Evolutionary conservation across 164 flowering plant species (phyloP), one percentile per base, ranked within the genome.

Genomic region (Nymphaea colorata): DNA sequence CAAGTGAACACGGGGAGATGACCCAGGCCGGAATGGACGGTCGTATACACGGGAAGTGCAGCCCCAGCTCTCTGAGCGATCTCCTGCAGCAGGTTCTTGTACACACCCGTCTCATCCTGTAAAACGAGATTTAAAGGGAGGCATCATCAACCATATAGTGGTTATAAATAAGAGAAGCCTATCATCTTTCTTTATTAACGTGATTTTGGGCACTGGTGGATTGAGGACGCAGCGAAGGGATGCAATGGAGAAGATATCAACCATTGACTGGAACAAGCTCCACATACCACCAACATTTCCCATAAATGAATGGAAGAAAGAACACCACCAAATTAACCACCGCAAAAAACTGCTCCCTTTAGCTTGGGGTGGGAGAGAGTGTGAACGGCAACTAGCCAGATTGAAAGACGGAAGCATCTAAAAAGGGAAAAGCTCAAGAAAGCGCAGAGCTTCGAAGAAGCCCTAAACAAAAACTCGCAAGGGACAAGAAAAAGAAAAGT

Each of bases 71-170:
- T 87, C 72, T 94, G 99, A 45, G 99, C 81, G 66, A 94, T 87
- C 82, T 94, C 99, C 71, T 94, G 99, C 67, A 94, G 74, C 17
- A 94, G 92, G 79, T 94, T 94, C 77, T 94, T 94, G 82, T 94
- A 94, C 4, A 94, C 99, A 5, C 99, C 99, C 0, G 98, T 94
- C 76, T 94, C 99, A 78, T 94, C 99, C 99, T 94, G 70, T 72
- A 41, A 70, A 79, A 5, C 55, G 43, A 51, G 43, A 71, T 71
- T 11, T 53, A 6, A 64, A 43, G 36, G 36, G 36, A 25, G 36
- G 36, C 36, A 25, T 77, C 51, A 55, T 8, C 10, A 8, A 8
- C 10, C 59, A 15, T 55, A 15, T 8, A 8, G 16, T 8, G n/a
- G n/a, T n/a, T n/a, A n/a, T n/a, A n/a, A n/a, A n/a, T n/a, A n/a